Base-by-base conservation (phyloP, 345 rosid species). In the Eucalyptus tenuipes region DNA sequence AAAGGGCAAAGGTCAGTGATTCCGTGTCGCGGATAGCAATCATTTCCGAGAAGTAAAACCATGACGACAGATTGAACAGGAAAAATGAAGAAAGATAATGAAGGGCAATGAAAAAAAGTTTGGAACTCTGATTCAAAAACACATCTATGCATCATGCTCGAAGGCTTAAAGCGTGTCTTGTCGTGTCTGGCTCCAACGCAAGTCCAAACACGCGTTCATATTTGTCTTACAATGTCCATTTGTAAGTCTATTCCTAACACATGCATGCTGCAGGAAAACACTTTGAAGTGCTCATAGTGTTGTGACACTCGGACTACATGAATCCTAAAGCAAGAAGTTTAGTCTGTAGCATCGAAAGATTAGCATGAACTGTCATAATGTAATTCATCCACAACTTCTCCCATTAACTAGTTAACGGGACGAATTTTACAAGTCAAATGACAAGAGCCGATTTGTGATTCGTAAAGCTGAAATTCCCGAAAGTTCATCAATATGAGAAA, bases 1-100 rank as follows among this genome's bases (percentile, higher is more conserved):
- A 22, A 33, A 5, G 37, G 55, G 31, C 49, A 90, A 92, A 91
- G 95, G 95, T 94, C 85, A 85, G 89, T 86, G 17, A 27, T 20
- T 75, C 47, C 29, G 8, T 75, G 47, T 40, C 45, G 2, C 5
- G 7, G 42, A 12, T 37, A 13, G 15, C 8, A 75, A 6, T 37
- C 27, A 75, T 75, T 75, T 44, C 82, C 47, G 7, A 71, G 25
- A 75, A 75, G 47, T 31, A 37, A 40, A 75, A 75, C 25, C 11
- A 44, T 18, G 82, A 37, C 4, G 45, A 71, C 15, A 40, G 82
- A 37, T 25, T 33, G 37, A 75, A 75, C 47, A 5, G 27, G 4
- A 5, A 20, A 75, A 75, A 40, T 22, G 8, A 37, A 75, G 27
- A 75, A 11, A 10, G 15, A 75, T 40, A 10, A 75, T 18, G 47